Evolutionary conservation across 805 yeast species (phyloP), one percentile per base, ranked within the genome.

Genomic region (Sugiyamaella valdiviana): DNA sequence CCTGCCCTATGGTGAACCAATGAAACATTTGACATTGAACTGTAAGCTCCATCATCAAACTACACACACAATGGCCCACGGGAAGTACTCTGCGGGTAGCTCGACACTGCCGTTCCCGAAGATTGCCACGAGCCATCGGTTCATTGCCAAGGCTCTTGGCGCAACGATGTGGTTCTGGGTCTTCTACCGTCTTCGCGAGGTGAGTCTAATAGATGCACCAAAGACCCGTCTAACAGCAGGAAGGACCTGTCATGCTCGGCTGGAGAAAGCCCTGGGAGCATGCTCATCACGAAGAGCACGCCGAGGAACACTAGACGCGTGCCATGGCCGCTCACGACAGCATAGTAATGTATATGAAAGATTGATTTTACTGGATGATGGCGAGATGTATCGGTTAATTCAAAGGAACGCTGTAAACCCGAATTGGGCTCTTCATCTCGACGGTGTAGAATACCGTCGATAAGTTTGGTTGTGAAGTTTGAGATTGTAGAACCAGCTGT

Each of bases 111-210:
- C 84, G 40, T 73, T 73, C 51, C 91, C 93, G 26, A 82, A 83
- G 57, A 80, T 79, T 16, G 78, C 80, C 37, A 69, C 76, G 2
- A 67, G 75, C 38, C 76, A 82, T 60, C 74, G 77, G 50, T 72
- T 79, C 66, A 74, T 82, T 17, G 76, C 86, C 41, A 82, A 83
- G 58, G 64, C 75, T 17, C 73, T 87, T 39, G 95, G 95, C 9
- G 95, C 91, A 36, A 75, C 89, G 46, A 82, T 85, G 86, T 85
- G 93, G 85, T 87, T 85, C 68, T 87, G 91, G 85, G 76, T 87
- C 53, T 74, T 87, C 62, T 86, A 84, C 74, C 75, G 95, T 65
- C 73, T 85, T 40, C 81, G 83, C 68, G 81, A 84, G 63, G 91
- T 60, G 39, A 46, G 63, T 54, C n/a, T 15, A 23, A 14, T 29